Percentiles rank a stretch among this genome's conserved stretches.
These are phyloP conservation scores for Colletotrichum sp. DNA, from an alignment of 2,329 filamentous ascomycete species.

Conservation along the genomic window DNA sequence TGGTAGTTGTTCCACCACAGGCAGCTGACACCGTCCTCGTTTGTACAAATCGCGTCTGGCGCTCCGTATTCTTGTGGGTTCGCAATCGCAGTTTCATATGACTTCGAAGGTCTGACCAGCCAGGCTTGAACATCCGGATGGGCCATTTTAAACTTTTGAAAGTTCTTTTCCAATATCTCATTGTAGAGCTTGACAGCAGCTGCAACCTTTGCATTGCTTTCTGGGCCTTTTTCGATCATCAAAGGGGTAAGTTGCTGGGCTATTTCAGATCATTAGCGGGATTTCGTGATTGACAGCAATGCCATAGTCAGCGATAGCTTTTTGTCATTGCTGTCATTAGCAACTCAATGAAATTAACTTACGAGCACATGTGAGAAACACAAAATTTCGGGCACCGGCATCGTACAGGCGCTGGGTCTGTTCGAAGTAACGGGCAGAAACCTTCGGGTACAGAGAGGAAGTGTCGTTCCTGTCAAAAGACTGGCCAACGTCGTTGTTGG, in stretches of 20 bases:
- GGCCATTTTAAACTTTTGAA: conserved; percentile 29
- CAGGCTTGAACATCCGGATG: conserved; percentile 51
- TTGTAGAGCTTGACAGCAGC: conserved; percentile 37
- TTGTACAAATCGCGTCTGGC: neutral
- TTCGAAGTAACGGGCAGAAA: conserved; percentile 46
- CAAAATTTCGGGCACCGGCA: conserved; percentile 61
- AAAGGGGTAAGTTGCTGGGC: conserved; percentile 49
- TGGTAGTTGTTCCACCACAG: conserved; percentile 3
- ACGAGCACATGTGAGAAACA: conserved; percentile 49
- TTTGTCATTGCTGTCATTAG: neutral
- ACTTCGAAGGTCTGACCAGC: conserved; percentile 53
- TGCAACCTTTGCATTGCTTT: conserved; percentile 41
- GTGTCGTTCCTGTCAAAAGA: conserved; percentile 36
- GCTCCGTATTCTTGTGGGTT: conserved; percentile 47
- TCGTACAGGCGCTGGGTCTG: conserved; percentile 53
- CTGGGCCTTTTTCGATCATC: conserved; percentile 55
- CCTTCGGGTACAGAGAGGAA: conserved; percentile 36
- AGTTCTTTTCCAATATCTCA: conserved; percentile 46
- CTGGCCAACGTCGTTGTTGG: conserved; percentile 61
- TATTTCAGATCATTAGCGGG: neutral
- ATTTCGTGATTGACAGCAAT: neutral
- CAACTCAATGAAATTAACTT: neutral
- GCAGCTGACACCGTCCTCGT: neutral
- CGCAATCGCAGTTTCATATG: conserved; percentile 58
- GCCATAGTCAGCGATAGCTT: neutral